Evolutionary conservation across 768 basidiomycete genomes (phyloP), one percentile per base, ranked within the genome.

Genomic region (Agaricus subrufescens): DNA sequence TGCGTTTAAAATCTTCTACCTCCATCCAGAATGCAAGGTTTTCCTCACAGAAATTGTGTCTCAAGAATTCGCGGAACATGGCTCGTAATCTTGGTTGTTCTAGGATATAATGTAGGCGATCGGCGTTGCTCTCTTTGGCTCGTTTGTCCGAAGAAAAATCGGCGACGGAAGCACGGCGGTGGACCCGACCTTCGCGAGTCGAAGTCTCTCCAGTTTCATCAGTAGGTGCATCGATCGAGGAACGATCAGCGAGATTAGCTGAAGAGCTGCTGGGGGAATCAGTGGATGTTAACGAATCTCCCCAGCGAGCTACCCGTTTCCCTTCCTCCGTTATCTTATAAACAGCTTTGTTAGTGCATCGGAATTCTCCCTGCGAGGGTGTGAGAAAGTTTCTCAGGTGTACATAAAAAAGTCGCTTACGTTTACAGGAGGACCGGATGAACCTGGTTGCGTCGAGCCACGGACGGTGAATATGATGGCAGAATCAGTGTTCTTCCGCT

Each of bases 1-100:
- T 89, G 65, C 88, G 84, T 73, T 94, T 95, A 76, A 99, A 97
- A 68, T 99, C 97, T 68, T 93, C 83, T 2, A 98, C 95, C 66
- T 99, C 97, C 54, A 98, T 69, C 91, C 94, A 99, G 74, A 98
- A 99, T 46, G 89, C 87, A 61, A 99, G 74, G 68, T 99, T 99
- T 77, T 99, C 97, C 67, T 99, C 97, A 73, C 93, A 98, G 69
- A 97, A 98, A 70, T 98, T 98, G 54, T 84, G 80, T 31, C 92
- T 83, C 53, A 99, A 72, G 76, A 94, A 96, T 61, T 98, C 97
- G 57, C 97, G 86, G 81, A 99, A 99, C 49, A 98, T 75, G 2
- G 84, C 82, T 12, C 97, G 85, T 38, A 95, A 75, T 30, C 87
- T 86, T 0, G 95, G 91, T 60, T 98, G 94, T 60, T 96, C 95